Conservation (phyloP, 192 early-diverging fungal genomes). For the Helicostylum pulchrum region DNA sequence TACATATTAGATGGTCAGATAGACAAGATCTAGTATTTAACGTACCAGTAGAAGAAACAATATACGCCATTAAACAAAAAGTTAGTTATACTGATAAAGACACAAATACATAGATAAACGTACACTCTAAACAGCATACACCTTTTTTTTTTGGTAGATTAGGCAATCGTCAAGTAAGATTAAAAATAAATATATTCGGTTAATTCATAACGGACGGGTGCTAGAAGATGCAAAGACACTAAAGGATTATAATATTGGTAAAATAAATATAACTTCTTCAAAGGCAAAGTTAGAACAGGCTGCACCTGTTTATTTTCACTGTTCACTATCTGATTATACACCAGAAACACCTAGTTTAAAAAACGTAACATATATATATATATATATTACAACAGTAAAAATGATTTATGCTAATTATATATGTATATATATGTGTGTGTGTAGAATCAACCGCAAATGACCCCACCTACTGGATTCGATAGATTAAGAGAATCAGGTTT, state of each 20-base stretch:
- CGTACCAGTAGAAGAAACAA: slow-evolving; percentile 30
- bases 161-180: slow-evolving; percentile 27
- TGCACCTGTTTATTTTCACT: slow-evolving; percentile 49
- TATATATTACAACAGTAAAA: neutral
- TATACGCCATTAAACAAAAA: slow-evolving; percentile 44
- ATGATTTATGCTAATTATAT: neutral
- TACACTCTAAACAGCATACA: neutral
- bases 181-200: slow-evolving; percentile 43
- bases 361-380: neutral
- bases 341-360: slow-evolving; percentile 18
- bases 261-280: slow-evolving; percentile 12
- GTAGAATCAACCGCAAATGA: slow-evolving; percentile 38
- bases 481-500: slow-evolving; percentile 56
- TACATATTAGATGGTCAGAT: slow-evolving; percentile 42
- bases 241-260: slow-evolving; percentile 31
- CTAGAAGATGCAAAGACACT: slow-evolving; percentile 36
- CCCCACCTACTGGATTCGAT: slow-evolving; percentile 51
- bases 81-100: slow-evolving; percentile 21
- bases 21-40: slow-evolving; percentile 35
- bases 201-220: slow-evolving; percentile 51
- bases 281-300: slow-evolving; percentile 28
- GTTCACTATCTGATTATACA: slow-evolving; percentile 47
- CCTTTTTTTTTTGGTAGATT: slow-evolving; percentile 14
- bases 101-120: neutral
- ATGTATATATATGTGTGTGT: neutral